Evolutionary conservation across 306 rosid species (phyloP).

Genomic region (Spatholobus suberectus): DNA sequence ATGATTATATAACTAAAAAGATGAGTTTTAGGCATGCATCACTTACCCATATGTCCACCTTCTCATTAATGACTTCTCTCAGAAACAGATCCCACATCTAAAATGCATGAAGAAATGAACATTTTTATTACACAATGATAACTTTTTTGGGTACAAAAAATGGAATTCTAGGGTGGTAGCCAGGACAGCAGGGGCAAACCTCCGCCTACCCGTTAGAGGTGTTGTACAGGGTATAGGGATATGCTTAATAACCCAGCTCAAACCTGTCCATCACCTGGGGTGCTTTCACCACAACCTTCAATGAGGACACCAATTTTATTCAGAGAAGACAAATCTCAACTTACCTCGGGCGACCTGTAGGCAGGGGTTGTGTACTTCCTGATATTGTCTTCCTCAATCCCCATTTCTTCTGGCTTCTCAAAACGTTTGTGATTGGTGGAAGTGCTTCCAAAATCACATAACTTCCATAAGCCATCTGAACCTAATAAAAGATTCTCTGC

Average conservation of each 20-base stretch:
- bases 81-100: conserved; percentile 99
- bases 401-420: conserved; percentile 98
- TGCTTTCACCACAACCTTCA: not conserved
- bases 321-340: conserved; percentile 28
- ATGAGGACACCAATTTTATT: not conserved
- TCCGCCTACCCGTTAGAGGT: not conserved
- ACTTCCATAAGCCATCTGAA: conserved; percentile 88
- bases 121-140: not conserved
- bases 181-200: not conserved
- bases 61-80: conserved; percentile 88
- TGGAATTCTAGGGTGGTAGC: not conserved
- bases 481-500: conserved; percentile 85
- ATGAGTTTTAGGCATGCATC: conserved; percentile 21
- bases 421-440: conserved; percentile 93
- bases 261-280: not conserved
- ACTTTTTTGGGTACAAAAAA: not conserved
- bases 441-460: conserved; percentile 98
- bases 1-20: conserved; percentile 13
- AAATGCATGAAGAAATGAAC: conserved; percentile 39
- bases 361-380: conserved; percentile 99
- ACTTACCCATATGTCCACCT: conserved; percentile 98
- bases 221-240: not conserved
- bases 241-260: not conserved
- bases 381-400: conserved; percentile 97
- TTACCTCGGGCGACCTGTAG: conserved; percentile 95